Evolutionary conservation across 306 rosid species (phyloP).

Genomic region (Abrus pulchellus): DNA sequence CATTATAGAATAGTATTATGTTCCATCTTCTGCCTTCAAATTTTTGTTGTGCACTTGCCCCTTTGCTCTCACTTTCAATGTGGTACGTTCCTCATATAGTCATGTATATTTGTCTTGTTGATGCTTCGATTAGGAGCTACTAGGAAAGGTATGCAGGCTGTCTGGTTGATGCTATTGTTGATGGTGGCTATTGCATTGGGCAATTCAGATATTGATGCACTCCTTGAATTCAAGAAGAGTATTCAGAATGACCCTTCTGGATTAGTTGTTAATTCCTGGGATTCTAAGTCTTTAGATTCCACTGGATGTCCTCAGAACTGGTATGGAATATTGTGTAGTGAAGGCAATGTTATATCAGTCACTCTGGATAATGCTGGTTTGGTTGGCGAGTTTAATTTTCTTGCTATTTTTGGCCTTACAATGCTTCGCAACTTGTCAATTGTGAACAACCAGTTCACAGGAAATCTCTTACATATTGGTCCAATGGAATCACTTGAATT

Average conservation of each 20-base stretch:
- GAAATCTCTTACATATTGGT: constrained; percentile 58
- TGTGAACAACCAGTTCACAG: constrained; percentile 74
- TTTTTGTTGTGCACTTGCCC: neutral
- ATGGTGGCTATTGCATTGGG: constrained; percentile 59
- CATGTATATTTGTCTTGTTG: constrained; percentile 31
- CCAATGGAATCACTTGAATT: constrained; percentile 59
- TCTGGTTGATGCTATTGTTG: constrained; percentile 60
- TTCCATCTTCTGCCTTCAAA: neutral
- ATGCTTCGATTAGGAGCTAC: constrained; percentile 51
- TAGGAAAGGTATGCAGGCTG: constrained; percentile 72
- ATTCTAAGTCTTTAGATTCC: constrained; percentile 69
- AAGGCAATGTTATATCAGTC: constrained; percentile 70
- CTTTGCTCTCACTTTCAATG: constrained; percentile 38
- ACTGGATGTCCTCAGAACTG: constrained; percentile 80
- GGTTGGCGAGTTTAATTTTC: constrained; percentile 70
- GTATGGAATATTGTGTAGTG: constrained; percentile 67
- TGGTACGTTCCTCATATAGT: neutral
- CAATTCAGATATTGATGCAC: constrained; percentile 70
- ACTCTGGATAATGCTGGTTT: constrained; percentile 66
- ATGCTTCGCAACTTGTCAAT: constrained; percentile 71
- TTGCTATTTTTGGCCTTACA: constrained; percentile 64
- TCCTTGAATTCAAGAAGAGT: constrained; percentile 74
- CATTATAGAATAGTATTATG: neutral
- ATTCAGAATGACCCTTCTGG: constrained; percentile 69
- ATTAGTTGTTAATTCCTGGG: constrained; percentile 72